Conservation (phyloP, 2,329 filamentous ascomycete species). For the Claviceps cyperi region DNA sequence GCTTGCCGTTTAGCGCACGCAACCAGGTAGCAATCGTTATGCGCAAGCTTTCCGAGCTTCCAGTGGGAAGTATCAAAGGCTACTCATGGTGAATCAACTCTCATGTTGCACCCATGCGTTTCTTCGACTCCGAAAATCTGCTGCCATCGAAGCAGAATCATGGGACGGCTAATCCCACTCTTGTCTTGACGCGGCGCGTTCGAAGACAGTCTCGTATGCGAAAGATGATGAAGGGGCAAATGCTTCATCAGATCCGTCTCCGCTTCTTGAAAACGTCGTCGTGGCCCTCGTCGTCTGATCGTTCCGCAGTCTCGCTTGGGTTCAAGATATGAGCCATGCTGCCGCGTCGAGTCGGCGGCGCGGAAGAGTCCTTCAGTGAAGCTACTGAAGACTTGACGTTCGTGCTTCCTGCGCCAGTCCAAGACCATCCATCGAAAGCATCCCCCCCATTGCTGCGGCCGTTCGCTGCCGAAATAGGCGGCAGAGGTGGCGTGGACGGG, state of each 20-base stretch:
- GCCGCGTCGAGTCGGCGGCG: slow-evolving; percentile 39
- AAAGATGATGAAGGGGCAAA: neutral
- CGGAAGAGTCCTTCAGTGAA: slow-evolving; percentile 37
- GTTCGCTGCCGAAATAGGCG: slow-evolving; percentile 28
- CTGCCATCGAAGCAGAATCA: no score
- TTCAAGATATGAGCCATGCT: slow-evolving; percentile 53
- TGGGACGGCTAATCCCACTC: no score
- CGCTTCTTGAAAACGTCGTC: slow-evolving; percentile 47
- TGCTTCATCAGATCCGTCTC: slow-evolving; percentile 38
- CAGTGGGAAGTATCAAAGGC: neutral
- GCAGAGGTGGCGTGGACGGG: slow-evolving; percentile 36
- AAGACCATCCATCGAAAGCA: slow-evolving; percentile 41
- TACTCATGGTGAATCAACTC: neutral
- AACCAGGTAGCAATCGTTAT: neutral
- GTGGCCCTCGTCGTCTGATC: slow-evolving; percentile 37
- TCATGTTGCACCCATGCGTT: neutral
- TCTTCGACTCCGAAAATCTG: no score
- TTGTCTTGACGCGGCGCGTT: neutral
- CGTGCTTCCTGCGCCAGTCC: slow-evolving; percentile 33
- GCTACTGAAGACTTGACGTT: slow-evolving; percentile 33
- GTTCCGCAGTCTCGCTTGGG: slow-evolving; percentile 40
- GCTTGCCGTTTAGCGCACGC: neutral
- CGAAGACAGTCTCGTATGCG: neutral
- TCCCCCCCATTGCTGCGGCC: slow-evolving; percentile 24
- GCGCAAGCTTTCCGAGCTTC: neutral